Evolutionary conservation across 176 grass and related monocot genomes (phyloP), one percentile per base, ranked within the genome.

Genomic region (Tillandsia leiboldiana): DNA sequence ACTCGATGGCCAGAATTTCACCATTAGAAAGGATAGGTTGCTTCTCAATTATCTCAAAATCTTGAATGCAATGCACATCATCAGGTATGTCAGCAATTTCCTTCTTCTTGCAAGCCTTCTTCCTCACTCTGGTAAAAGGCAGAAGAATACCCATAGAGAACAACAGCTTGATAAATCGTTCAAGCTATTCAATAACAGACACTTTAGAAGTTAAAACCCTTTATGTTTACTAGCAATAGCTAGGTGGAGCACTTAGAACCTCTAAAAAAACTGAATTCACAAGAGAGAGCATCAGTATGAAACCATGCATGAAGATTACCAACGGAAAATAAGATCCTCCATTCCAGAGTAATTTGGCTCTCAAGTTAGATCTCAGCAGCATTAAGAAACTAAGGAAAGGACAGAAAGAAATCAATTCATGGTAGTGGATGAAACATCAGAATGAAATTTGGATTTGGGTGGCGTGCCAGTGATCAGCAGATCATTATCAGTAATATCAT

Each of bases 31-130:
- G 61, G 74, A 86, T 47, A 53, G 69, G 11, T 3, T 2, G 54
- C 65, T 91, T 78, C 67, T 88, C 80, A 14, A 79, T 62, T 67
- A 72, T 79, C 74, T 79, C 70, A 52, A 70, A 78, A 86, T 70
- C 72, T 78, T 79, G 58, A 73, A 85, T 67, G 62, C 17, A 70
- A 75, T 72, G 75, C 24, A 50, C 18, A 52, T 84, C 73, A 82
- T 79, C 79, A 80, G 73, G 48, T 18, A 28, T 48, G 11, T 53
- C 65, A 84, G 70, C 49, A 53, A 81, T n/a, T 64, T 73, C 51
- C 51, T 72, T 75, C 71, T 71, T 77, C 65, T 77, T 83, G 52
- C 47, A 72, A 72, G 20, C 49, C 69, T 89, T 96, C 79, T 75
- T 83, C 65, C 77, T 82, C 28, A 92, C 84, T 53, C 93, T 92